Conservation (phyloP, 2,329 filamentous ascomycete genomes). For the Colletotrichum nymphaeae region DNA sequence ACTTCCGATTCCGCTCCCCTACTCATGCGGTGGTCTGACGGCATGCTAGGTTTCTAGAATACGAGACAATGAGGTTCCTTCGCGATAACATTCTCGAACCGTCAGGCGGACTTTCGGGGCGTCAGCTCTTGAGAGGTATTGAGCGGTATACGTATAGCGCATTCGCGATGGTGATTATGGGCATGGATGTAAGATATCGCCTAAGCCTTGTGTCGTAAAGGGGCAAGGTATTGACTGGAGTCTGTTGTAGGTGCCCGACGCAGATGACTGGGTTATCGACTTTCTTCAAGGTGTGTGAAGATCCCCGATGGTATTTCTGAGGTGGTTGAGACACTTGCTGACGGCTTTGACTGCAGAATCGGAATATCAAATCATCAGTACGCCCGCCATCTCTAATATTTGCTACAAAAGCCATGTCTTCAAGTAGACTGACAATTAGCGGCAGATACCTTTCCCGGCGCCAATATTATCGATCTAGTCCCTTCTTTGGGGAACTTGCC, state of each 20-base stretch:
- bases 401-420: background rate
- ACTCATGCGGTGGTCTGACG: too few species aligned
- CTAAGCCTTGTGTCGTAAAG: background rate
- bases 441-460: conserved; percentile 5
- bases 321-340: rapidly evolving
- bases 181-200: background rate
- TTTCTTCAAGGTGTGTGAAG: background rate
- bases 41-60: background rate
- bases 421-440: background rate
- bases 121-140: background rate
- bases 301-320: background rate
- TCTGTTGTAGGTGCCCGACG: background rate
- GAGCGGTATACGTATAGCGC: conserved; percentile 14
- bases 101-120: background rate
- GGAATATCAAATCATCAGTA: conserved; percentile 10
- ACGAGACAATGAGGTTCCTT: conserved; percentile 2
- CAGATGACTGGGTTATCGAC: background rate
- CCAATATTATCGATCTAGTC: conserved; percentile 3
- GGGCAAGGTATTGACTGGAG: background rate
- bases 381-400: background rate
- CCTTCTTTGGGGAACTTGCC: background rate
- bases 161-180: background rate
- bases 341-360: background rate
- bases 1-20: too few species aligned
- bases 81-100: background rate